Evolutionary conservation across 495 filamentous ascomycete species (phyloP), one percentile per base, ranked within the genome.

Genomic region (Talaromyces thailandensis): DNA sequence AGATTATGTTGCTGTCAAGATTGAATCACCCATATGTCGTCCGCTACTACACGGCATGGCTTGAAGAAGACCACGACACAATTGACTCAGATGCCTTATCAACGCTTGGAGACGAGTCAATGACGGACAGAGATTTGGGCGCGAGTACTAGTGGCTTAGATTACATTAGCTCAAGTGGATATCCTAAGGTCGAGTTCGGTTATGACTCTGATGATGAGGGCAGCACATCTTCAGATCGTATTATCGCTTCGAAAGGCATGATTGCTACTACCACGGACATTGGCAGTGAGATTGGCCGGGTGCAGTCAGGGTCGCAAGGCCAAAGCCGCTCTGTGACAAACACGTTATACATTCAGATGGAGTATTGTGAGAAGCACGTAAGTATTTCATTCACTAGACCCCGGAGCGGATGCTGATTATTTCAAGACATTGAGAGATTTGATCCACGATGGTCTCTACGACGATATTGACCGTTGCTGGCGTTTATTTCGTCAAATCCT

Each of bases 21-120:
- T 80, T 98, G 65, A 98, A 96, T 73, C 92, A 98, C 76, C 92
- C 93, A 4, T 91, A 94, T 66, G 94, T 98, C 18, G 94, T 98
- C 35, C 84, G 95, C 23, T 98, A 98, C 69, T 97, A 91, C 71
- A 90, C 92, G 24, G 92, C 95, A 2, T 98, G 94, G 94, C 79
- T 92, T 4, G 94, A 98, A 69, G 88, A 93, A 64, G 82, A 92
- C 62, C 75, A 73, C 61, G 73, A 79, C 25, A 71, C 77, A 6
- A 78, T 81, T 14, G 79, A 83, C 5, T 84, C 88, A 60, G 81
- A 79, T 18, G 84, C 86, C 55, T 71, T 78, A 3, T 79, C 75
- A 1, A 86, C 84, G 5, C 83, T 81, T 2, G 85, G 88, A 21
- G 82, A 80, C 43, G 72, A 76, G 50, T 65, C 69, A 9, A 70